Base-by-base conservation (phyloP, 2,329 filamentous ascomycete species). In the Beauveria sp. region DNA sequence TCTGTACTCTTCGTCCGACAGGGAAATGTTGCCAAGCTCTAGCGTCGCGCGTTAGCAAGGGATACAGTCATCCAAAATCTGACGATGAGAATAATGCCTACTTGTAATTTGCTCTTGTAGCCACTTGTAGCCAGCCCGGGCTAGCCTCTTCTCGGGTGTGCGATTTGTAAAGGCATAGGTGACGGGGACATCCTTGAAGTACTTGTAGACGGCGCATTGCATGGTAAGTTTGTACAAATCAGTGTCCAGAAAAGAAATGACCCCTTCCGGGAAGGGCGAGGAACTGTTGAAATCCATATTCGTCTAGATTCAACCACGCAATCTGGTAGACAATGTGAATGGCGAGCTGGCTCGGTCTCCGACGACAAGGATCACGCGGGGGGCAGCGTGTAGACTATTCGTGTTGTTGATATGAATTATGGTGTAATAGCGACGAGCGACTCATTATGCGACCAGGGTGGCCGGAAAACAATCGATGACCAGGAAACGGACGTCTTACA, bases 171-270 rank as follows among this genome's bases (percentile, higher is more conserved):
- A 97, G 63, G 89, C 86, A 71, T 97, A 99, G 3, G 90, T 92
- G 62, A 97, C 94, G 50, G 87, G 84, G 68, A 86, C 78, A 62
- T 92, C 81, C 40, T 88, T 88, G 74, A 96, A 97, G 78, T 92
- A 96, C 75, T 96, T 96, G 67, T 96, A 83, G 66, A 97, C 88
- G 64, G 92, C 92, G 72, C 90, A 96, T 87, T 99, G 94, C 94
- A 99, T 99, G 22, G 94, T 99, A 75, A 99, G 77, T 76, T 99
- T 99, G 84, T 97, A 99, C 63, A 99, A 71, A 67, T 88, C 85
- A 18, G 89, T 93, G 70, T 94, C 90, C 59, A 94, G 80, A 70
- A 94, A 88, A 70, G 90, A 93, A 69, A 86, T 89, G 70, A 93
- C 85, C 56, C 90, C 90, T 76, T 90, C 89, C 5, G 89, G 87